Evolutionary conservation across 2,329 filamentous ascomycete genomes (phyloP).

Genomic region (Cordyceps militaris): DNA sequence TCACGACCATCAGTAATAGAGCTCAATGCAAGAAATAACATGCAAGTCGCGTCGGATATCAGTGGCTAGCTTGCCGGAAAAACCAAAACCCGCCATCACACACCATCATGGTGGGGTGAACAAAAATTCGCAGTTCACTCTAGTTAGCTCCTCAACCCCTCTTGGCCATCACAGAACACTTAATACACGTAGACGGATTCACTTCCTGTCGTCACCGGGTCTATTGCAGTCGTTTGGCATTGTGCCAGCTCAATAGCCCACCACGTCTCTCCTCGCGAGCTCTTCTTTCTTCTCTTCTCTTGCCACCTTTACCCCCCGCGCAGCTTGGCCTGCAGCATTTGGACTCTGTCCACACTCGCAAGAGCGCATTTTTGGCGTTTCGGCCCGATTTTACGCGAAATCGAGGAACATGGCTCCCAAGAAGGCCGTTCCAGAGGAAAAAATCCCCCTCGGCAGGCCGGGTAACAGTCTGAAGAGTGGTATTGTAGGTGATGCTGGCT

Average conservation of each 20-base stretch:
- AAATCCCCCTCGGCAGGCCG: constrained; percentile 89
- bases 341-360: constrained; percentile 41
- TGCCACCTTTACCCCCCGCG: constrained; percentile 44
- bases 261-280: constrained; percentile 32
- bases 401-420: constrained; percentile 89
- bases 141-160: constrained; percentile 2
- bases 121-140: constrained; percentile 8
- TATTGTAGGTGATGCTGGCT: constrained; percentile 60
- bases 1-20: not conserved
- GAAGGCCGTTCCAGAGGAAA: constrained; percentile 86
- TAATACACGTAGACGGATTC: constrained; percentile 8
- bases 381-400: constrained; percentile 51
- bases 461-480: constrained; percentile 99
- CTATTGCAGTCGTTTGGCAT: not conserved
- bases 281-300: constrained; percentile 46
- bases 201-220: not conserved
- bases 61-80: not conserved
- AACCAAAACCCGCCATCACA: constrained; percentile 4
- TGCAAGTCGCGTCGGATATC: too few relatives aligned
- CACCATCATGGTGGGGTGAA: constrained; percentile 6
- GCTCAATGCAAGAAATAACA: not conserved
- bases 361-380: constrained; percentile 38
- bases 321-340: constrained; percentile 61
- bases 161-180: not conserved
- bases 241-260: constrained; percentile 22